phyloP scores from a whole-genome alignment of 495 filamentous ascomycete genomes.

The Aspergillus panamensis region DNA sequence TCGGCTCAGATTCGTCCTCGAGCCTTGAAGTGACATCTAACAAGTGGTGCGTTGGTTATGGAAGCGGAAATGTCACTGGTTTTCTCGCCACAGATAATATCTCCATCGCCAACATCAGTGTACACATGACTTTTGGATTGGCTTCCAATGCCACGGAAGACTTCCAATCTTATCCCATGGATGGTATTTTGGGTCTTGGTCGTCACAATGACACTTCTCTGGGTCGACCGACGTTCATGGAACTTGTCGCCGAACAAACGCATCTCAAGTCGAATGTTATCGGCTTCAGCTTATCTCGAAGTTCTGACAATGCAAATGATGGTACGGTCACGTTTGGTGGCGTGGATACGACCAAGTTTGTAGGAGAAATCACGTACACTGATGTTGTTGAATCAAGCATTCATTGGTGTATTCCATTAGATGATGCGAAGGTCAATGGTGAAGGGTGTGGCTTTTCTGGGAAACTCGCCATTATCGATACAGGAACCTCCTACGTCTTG shows the following conservation, averaged over 20 bases:
- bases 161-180: slow-evolving; percentile 73
- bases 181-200: slow-evolving; percentile 82
- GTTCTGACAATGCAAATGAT: slow-evolving; percentile 59
- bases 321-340: slow-evolving; percentile 76
- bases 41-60: slow-evolving; percentile 62
- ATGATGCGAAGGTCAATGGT: slow-evolving; percentile 57
- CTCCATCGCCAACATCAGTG: slow-evolving; percentile 58
- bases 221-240: slow-evolving; percentile 59
- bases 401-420: slow-evolving; percentile 67
- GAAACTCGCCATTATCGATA: slow-evolving; percentile 68
- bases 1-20: slow-evolving; percentile 57
- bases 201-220: slow-evolving; percentile 42
- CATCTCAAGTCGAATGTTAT: slow-evolving; percentile 62
- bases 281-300: slow-evolving; percentile 62
- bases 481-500: slow-evolving; percentile 74
- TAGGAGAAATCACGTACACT: slow-evolving; percentile 63
- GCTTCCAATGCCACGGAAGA: slow-evolving; percentile 62
- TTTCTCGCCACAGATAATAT: slow-evolving; percentile 59
- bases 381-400: slow-evolving; percentile 34
- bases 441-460: slow-evolving; percentile 46
- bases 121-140: slow-evolving; percentile 64
- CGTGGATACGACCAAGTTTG: slow-evolving; percentile 60
- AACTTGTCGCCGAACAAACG: slow-evolving; percentile 53
- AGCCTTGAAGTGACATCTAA: slow-evolving; percentile 47
- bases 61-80: slow-evolving; percentile 66